A percentile compares a stretch with the other conserved stretches of the same genome.
Evolutionary conservation across 352 stramenopile genomes (phyloP).

Genomic region (Blastocystis sp.): DNA sequence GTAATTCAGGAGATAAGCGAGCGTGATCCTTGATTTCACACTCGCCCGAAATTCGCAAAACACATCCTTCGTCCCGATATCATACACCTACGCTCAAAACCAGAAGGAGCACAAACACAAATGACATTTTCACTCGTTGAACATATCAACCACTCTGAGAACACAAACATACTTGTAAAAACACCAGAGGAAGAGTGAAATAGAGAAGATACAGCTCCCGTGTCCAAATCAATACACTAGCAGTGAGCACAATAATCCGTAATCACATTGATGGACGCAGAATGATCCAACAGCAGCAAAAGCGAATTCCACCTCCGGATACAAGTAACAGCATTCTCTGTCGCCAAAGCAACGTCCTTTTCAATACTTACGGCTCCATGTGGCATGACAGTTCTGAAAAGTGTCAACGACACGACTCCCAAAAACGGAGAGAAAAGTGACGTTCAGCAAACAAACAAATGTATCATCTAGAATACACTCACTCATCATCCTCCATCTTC

Average conservation of each 20-base stretch:
- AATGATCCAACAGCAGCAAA: background rate
- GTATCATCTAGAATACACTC: background rate
- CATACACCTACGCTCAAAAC: conserved; percentile 18
- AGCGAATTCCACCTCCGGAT: background rate
- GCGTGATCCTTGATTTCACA: background rate
- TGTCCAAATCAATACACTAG: background rate
- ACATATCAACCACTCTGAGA: conserved; percentile 18
- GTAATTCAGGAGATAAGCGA: conserved; percentile 20
- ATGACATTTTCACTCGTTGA: background rate
- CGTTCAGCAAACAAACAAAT: too few relatives aligned
- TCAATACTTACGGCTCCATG: background rate
- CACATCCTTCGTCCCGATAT: conserved; percentile 6
- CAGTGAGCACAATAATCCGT: background rate
- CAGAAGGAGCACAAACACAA: background rate
- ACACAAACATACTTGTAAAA: conserved; percentile 21
- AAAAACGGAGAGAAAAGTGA: background rate
- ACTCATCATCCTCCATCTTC: conserved; percentile 95
- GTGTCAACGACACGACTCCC: background rate
- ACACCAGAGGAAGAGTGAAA: background rate
- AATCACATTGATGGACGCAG: background rate
- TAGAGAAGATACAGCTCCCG: background rate
- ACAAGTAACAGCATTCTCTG: background rate
- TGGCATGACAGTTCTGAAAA: background rate
- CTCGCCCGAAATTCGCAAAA: conserved; percentile 33
- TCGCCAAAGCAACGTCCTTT: background rate